These are phyloP conservation scores for Sextonia rubra DNA, from an alignment of 164 flowering plant genomes.

Conservation along the genomic window DNA sequence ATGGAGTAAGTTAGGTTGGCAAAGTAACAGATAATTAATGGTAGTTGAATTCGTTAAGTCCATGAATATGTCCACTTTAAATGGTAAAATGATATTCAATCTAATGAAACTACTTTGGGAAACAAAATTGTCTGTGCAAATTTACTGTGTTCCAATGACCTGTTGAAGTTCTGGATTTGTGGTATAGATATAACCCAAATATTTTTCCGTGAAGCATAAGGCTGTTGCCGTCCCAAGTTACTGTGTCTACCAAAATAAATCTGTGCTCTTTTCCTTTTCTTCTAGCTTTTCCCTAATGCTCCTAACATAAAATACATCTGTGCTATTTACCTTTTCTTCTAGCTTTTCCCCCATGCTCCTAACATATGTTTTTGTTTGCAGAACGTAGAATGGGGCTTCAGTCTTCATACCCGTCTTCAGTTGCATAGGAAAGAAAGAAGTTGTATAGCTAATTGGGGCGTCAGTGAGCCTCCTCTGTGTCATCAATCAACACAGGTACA, in stretches of 20 bases:
- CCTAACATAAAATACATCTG: background rate
- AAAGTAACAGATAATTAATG: too few species aligned
- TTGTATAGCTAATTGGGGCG: conserved; percentile 89
- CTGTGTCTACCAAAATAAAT: background rate
- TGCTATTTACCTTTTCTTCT: background rate
- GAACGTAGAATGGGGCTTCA: conserved; percentile 70
- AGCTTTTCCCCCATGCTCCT: background rate
- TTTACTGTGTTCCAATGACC: background rate
- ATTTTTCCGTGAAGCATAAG: background rate
- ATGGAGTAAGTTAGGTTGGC: too few species aligned
- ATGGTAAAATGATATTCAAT: background rate
- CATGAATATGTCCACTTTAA: background rate
- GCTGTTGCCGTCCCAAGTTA: background rate
- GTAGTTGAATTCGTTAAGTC: background rate
- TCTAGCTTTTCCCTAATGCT: background rate
- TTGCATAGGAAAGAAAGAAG: conserved; percentile 34
- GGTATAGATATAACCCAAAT: too few species aligned
- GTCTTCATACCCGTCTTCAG: conserved; percentile 35
- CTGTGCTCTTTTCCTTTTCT: background rate
- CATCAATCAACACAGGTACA: conserved; percentile 30
- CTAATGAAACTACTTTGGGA: background rate
- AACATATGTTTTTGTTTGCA: conserved; percentile 30
- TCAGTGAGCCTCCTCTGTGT: conserved; percentile 32
- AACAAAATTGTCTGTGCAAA: background rate
- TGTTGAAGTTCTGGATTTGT: too few species aligned